A percentile compares a stretch with the other conserved stretches of the same genome.
Conservation (phyloP, 192 early-diverging fungal genomes). For the Borealophlyctis nickersoniae region DNA sequence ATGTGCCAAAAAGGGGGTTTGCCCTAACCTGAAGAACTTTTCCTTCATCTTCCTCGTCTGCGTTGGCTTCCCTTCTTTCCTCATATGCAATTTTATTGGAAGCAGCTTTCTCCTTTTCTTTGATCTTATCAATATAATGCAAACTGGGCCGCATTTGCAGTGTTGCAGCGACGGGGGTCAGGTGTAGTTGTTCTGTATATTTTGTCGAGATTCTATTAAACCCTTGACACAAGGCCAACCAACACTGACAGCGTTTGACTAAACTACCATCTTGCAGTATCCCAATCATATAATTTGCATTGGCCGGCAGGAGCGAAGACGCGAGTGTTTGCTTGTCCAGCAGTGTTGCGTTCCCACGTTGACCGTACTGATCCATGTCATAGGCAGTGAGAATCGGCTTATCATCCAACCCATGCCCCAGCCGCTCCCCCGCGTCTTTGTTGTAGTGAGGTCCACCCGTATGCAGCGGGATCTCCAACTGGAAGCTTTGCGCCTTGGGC, state of each 20-base stretch:
- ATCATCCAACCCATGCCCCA: conserved; percentile 74
- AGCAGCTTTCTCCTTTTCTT: conserved; percentile 73
- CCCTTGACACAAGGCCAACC: too few relatives aligned
- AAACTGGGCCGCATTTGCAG: conserved; percentile 87
- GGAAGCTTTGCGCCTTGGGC: conserved; percentile 74
- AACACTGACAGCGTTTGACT: too few relatives aligned
- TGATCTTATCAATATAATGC: conserved; percentile 86
- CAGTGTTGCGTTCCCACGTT: conserved; percentile 39
- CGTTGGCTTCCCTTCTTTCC: conserved; percentile 56
- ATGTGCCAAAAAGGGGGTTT: conserved; percentile 7
- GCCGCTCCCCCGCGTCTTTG: conserved; percentile 68
- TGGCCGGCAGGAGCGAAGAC: conserved; percentile 72
- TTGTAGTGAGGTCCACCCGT: conserved; percentile 73
- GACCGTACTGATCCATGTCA: too few relatives aligned
- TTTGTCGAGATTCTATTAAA: too few relatives aligned
- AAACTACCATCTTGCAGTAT: conserved; percentile 69
- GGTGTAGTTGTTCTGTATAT: conserved; percentile 70
- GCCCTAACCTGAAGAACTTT: conserved; percentile 22
- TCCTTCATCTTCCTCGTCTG: conserved; percentile 29
- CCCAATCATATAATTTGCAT: conserved; percentile 82
- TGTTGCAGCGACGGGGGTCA: conserved; percentile 70
- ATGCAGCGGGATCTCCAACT: conserved; percentile 81
- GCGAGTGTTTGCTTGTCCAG: conserved; percentile 80
- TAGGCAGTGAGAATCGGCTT: conserved; percentile 60
- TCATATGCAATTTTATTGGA: conserved; percentile 66